Conservation (phyloP, 2,329 filamentous ascomycete species). For the Aspergillus sp. region DNA sequence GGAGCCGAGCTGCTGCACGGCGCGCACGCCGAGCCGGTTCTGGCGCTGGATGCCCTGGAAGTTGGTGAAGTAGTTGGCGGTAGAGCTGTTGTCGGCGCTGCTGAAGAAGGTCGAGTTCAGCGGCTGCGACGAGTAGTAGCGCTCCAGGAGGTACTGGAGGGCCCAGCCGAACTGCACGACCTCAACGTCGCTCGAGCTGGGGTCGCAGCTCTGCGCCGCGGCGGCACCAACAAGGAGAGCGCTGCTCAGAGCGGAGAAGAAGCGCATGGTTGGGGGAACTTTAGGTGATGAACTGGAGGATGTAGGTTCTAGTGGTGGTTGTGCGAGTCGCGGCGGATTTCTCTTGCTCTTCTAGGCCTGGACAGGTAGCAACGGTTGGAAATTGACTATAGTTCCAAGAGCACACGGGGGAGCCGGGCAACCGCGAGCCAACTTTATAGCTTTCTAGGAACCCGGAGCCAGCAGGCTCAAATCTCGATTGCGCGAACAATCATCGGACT, state of each 20-base stretch:
- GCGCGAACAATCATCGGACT: neutral
- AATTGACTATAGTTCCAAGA: neutral
- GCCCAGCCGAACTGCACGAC: constrained; percentile 23
- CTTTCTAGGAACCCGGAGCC: neutral
- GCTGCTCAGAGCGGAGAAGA: constrained; percentile 15
- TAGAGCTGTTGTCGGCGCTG: constrained; percentile 17
- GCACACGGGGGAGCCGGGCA: neutral
- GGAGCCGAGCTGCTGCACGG: constrained; percentile 19
- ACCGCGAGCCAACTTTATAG: constrained; percentile 9
- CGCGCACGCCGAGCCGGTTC: constrained; percentile 23
- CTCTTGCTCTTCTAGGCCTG: neutral
- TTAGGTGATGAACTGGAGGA: neutral
- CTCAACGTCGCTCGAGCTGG: constrained; percentile 17
- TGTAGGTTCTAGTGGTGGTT: neutral
- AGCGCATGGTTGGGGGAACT: constrained; percentile 14
- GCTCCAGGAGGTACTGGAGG: constrained; percentile 21
- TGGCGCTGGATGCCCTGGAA: constrained; percentile 23
- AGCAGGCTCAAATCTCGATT: neutral
- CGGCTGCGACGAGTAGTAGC: constrained; percentile 20
- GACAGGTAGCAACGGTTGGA: neutral
- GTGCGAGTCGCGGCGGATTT: neutral
- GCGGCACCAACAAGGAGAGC: constrained; percentile 21
- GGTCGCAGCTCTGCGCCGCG: constrained; percentile 19
- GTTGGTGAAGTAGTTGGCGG: constrained; percentile 18
- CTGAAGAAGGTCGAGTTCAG: constrained; percentile 23